Percentiles rank a stretch among this genome's conserved stretches.
These are phyloP conservation scores for Alternaria tenuissima DNA, from an alignment of 2,329 filamentous ascomycete genomes.

Conservation along the genomic window DNA sequence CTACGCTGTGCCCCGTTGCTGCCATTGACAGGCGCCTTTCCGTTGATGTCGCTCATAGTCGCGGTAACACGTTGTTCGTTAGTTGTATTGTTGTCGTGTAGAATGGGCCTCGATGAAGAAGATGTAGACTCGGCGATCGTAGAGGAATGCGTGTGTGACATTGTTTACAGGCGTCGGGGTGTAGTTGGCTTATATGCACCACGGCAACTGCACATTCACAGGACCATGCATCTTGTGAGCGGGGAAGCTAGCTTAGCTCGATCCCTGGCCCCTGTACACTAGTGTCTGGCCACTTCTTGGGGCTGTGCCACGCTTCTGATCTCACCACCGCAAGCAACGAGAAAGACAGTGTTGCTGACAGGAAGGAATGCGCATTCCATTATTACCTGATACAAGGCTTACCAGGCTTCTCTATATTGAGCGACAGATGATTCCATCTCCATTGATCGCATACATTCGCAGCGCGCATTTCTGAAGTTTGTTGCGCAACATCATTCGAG, in stretches of 20 bases:
- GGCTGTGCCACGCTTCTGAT: conserved; percentile 24
- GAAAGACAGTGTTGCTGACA: not conserved
- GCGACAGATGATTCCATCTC: not conserved
- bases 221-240: conserved; percentile 15
- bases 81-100: conserved; percentile 21
- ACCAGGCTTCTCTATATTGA: not conserved
- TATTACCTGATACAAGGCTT: not conserved
- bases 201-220: conserved; percentile 12
- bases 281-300: conserved; percentile 21
- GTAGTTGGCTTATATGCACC: conserved; percentile 31
- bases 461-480: not conserved
- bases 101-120: conserved; percentile 38
- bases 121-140: conserved; percentile 30
- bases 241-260: conserved; percentile 32
- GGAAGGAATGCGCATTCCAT: conserved; percentile 2
- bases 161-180: conserved; percentile 16
- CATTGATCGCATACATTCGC: not conserved
- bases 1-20: conserved; percentile 13
- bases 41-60: conserved; percentile 45
- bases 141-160: conserved; percentile 18
- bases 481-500: not conserved
- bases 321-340: conserved; percentile 5
- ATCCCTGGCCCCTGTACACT: conserved; percentile 12
- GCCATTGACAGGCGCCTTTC: conserved; percentile 48
- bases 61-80: conserved; percentile 18